Percentiles rank a stretch among this genome's conserved stretches.
Conservation (phyloP, 257 asterid genomes). For the Nicotiana tabacum region DNA sequence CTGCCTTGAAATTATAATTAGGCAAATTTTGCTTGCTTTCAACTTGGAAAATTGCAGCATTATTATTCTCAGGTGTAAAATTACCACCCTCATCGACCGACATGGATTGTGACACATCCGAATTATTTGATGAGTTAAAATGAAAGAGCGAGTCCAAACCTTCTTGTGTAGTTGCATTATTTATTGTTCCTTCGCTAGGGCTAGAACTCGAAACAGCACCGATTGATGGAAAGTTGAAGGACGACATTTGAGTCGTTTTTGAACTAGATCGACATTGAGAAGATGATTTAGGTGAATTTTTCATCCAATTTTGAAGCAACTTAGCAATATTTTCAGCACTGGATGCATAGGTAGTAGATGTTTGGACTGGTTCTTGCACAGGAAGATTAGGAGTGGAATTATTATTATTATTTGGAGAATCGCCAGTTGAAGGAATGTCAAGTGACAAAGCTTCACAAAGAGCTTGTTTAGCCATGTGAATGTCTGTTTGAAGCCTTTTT, state of each 20-base stretch:
- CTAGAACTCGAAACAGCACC: constrained; percentile 29
- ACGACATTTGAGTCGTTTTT: constrained; percentile 21
- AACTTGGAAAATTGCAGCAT: constrained; percentile 14
- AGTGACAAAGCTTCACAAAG: constrained; percentile 70
- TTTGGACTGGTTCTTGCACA: neutral
- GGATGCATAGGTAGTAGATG: constrained; percentile 53
- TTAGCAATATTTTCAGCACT: constrained; percentile 77
- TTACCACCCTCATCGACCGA: constrained; percentile 20
- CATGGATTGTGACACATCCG: constrained; percentile 31
- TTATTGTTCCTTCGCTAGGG: constrained; percentile 59
- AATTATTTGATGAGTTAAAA: constrained; percentile 36
- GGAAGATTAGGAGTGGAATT: neutral
- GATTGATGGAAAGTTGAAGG: constrained; percentile 23
- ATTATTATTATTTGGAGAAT: neutral
- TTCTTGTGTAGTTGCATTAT: constrained; percentile 12
- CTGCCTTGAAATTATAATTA: neutral
- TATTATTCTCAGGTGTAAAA: constrained; percentile 19
- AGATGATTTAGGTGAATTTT: constrained; percentile 28
- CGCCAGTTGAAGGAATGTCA: constrained; percentile 7
- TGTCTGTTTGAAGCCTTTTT: constrained; percentile 84
- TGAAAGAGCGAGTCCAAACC: constrained; percentile 33
- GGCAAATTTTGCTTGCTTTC: constrained; percentile 23
- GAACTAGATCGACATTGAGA: constrained; percentile 18
- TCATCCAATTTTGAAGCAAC: constrained; percentile 65
- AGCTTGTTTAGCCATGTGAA: constrained; percentile 83